Conservation (phyloP, 192 early-diverging fungal genomes). For the Entomortierella beljakovae region DNA sequence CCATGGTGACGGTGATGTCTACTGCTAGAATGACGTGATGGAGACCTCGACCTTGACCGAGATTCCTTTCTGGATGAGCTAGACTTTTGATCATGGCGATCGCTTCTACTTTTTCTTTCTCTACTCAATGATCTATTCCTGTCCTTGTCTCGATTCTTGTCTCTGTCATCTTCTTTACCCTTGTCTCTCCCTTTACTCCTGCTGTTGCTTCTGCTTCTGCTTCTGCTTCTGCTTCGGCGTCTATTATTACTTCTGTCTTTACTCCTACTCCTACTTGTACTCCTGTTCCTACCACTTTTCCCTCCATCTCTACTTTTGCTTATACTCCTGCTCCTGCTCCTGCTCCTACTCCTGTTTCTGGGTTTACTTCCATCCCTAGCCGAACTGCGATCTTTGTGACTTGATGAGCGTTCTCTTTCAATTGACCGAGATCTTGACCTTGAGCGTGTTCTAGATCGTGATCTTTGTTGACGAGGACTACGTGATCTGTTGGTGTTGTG, state of each 20-base stretch:
- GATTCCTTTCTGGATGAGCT: constrained; percentile 13
- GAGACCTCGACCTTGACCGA: constrained; percentile 26
- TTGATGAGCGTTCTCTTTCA: constrained; percentile 5
- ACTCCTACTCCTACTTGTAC: constrained; percentile 7
- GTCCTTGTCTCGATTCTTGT: background rate
- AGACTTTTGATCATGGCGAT: constrained; percentile 6
- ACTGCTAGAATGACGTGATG: constrained; percentile 23
- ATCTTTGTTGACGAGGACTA: background rate
- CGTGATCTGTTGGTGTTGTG: background rate
- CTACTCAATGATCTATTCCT: background rate
- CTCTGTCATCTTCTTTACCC: too few species aligned
- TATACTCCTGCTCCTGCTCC: constrained; percentile 16
- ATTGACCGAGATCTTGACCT: constrained; percentile 11
- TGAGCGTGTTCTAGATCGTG: background rate
- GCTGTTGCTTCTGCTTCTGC: background rate
- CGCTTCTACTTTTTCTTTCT: background rate
- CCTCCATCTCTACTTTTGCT: constrained; percentile 9
- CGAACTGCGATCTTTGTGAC: background rate
- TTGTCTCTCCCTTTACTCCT: constrained; percentile 3
- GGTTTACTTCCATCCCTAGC: too few species aligned
- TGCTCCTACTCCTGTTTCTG: background rate
- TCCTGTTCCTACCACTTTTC: background rate
- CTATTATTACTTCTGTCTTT: background rate
- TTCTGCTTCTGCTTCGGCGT: background rate
- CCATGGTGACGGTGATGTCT: constrained; percentile 2